Percentiles rank a stretch among this genome's conserved stretches.
Conservation (phyloP, 305 asterid species). For the Fraxinus paxiana region DNA sequence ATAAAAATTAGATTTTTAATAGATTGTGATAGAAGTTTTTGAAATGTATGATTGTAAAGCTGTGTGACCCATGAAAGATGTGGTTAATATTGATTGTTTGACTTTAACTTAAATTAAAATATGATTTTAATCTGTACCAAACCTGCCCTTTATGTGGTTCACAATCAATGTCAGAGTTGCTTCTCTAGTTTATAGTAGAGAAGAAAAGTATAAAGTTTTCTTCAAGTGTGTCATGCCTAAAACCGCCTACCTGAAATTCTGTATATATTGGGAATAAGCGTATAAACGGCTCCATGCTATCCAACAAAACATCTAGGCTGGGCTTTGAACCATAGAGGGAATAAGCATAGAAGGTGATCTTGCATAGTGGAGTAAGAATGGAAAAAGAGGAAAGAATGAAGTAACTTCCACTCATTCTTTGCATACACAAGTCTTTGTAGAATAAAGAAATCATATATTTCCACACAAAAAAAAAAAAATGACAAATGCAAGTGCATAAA, state of each 20-base stretch:
- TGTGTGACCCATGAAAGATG: too few species aligned
- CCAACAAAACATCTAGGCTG: not conserved
- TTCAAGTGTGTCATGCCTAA: too few species aligned
- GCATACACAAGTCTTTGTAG: not conserved
- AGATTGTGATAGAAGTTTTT: too few species aligned
- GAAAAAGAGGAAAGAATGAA: constrained; percentile 27
- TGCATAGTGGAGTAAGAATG: not conserved
- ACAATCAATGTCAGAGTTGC: not conserved
- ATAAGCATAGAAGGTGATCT: not conserved
- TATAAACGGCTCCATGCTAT: not conserved
- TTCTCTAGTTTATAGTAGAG: not conserved
- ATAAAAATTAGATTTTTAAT: too few species aligned
- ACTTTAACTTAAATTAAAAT: too few species aligned
- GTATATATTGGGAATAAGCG: not conserved
- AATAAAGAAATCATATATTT: not conserved
- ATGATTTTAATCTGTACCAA: too few species aligned
- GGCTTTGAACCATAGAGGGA: not conserved
- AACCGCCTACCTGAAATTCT: too few species aligned
- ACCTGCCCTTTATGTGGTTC: not conserved
- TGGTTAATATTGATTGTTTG: too few species aligned
- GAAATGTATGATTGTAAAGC: too few species aligned
- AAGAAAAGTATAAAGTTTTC: not conserved
- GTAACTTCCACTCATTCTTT: constrained; percentile 33
- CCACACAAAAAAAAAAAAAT: not conserved
- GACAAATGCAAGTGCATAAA: not conserved